Conservation (phyloP, 495 filamentous ascomycete genomes). For the Corynascus novoguineensis region DNA sequence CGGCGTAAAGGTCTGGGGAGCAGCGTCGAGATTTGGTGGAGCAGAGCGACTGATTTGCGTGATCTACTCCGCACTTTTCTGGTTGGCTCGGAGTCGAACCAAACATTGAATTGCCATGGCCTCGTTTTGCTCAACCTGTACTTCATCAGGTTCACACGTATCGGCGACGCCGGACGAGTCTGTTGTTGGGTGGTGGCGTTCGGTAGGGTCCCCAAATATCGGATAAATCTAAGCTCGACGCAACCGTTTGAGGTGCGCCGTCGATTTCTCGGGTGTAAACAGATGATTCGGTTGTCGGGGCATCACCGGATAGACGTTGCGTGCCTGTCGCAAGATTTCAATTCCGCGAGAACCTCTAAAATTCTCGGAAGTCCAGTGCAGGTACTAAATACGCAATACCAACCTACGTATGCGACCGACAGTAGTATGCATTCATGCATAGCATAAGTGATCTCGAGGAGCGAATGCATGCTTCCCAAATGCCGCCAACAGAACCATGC, state of each 20-base stretch:
- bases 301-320: neutral
- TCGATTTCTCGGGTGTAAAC: neutral
- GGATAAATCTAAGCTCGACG: conserved; percentile 8
- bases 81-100: conserved; percentile 14
- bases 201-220: conserved; percentile 12
- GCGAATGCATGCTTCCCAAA: too few relatives aligned
- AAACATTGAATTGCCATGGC: neutral
- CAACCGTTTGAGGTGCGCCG: neutral
- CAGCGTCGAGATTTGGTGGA: neutral
- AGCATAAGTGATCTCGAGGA: neutral
- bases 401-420: too few relatives aligned
- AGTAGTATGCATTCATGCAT: too few relatives aligned
- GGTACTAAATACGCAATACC: too few relatives aligned
- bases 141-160: neutral
- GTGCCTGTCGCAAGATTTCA: neutral
- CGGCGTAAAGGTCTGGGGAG: too few relatives aligned
- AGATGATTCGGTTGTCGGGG: neutral
- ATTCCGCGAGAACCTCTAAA: too few relatives aligned
- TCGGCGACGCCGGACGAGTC: neutral
- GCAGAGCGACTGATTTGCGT: conserved; percentile 11
- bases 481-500: neutral
- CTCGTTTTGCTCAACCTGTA: neutral
- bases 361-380: too few relatives aligned
- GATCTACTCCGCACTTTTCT: conserved; percentile 19
- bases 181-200: neutral